Evolutionary conservation across 352 stramenopile genomes (phyloP).

Genomic region (Aphanomyces cochlioides): DNA sequence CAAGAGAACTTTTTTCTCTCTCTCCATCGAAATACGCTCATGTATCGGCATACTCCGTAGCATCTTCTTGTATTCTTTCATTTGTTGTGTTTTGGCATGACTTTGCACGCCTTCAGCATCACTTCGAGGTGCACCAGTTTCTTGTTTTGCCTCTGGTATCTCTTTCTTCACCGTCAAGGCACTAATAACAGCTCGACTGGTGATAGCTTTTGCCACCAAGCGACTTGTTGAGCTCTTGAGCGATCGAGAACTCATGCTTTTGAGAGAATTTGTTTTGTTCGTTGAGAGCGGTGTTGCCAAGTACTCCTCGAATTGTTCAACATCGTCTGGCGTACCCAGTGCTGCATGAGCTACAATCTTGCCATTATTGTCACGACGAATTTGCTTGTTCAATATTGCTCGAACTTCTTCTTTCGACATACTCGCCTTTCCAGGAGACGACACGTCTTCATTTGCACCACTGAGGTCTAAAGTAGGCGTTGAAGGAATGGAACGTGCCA

Average conservation of each 20-base stretch:
- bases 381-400: slow-evolving; percentile 20
- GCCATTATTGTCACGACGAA: slow-evolving; percentile 28
- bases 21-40: slow-evolving; percentile 56
- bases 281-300: slow-evolving; percentile 30
- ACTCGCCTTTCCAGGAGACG: not conserved
- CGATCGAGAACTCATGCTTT: slow-evolving; percentile 9
- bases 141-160: not conserved
- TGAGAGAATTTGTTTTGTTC: not conserved
- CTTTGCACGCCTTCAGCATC: slow-evolving; percentile 42
- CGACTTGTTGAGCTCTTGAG: slow-evolving; percentile 23
- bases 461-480: slow-evolving; percentile 20
- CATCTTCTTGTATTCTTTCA: slow-evolving; percentile 57
- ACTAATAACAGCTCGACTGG: too few species aligned
- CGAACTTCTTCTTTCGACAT: slow-evolving; percentile 16
- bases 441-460: not conserved
- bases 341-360: slow-evolving; percentile 62
- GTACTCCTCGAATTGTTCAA: slow-evolving; percentile 59
- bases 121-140: not conserved
- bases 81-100: slow-evolving; percentile 30
- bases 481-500: slow-evolving; percentile 24
- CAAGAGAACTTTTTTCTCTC: slow-evolving; percentile 61
- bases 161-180: not conserved
- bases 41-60: slow-evolving; percentile 67
- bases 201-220: too few species aligned
- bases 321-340: slow-evolving; percentile 50